Conservation (phyloP, 768 basidiomycete species). For the Termitomyces sp. region DNA sequence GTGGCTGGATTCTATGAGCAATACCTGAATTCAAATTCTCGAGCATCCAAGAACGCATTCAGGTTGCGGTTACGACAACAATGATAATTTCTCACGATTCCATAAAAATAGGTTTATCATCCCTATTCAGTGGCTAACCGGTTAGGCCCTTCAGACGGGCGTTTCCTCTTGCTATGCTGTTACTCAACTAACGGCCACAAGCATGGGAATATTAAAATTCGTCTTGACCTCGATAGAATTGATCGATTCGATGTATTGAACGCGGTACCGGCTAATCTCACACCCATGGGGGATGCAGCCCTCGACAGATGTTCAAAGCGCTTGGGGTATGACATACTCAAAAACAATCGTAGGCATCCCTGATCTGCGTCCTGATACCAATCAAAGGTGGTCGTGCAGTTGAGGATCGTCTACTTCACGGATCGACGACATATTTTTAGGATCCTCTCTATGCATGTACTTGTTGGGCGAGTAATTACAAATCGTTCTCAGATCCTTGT, state of each 20-base stretch:
- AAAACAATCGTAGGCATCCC: neutral
- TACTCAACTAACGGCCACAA: too few relatives aligned
- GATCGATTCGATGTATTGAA: neutral
- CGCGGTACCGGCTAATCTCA: too few relatives aligned
- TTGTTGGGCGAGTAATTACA: neutral
- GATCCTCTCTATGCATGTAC: neutral
- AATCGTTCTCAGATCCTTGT: neutral
- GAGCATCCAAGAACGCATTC: constrained; percentile 77
- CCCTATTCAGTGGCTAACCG: neutral
- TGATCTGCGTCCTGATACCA: neutral
- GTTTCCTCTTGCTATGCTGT: neutral
- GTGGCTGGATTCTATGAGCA: constrained; percentile 77
- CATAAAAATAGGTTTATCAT: neutral
- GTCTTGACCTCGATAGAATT: neutral
- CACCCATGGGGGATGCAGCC: constrained; percentile 2
- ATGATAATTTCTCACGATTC: constrained; percentile 7
- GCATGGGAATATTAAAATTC: neutral
- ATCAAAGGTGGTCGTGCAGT: neutral
- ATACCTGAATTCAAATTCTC: constrained; percentile 65
- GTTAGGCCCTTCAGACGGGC: neutral
- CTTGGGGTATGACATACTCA: neutral
- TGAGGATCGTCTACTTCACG: neutral
- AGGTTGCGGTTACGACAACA: constrained; percentile 63
- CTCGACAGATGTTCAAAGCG: neutral
- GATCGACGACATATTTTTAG: neutral